Base-by-base conservation (phyloP, 371 early-diverging fungal genomes). In the Mortierella sp. region DNA sequence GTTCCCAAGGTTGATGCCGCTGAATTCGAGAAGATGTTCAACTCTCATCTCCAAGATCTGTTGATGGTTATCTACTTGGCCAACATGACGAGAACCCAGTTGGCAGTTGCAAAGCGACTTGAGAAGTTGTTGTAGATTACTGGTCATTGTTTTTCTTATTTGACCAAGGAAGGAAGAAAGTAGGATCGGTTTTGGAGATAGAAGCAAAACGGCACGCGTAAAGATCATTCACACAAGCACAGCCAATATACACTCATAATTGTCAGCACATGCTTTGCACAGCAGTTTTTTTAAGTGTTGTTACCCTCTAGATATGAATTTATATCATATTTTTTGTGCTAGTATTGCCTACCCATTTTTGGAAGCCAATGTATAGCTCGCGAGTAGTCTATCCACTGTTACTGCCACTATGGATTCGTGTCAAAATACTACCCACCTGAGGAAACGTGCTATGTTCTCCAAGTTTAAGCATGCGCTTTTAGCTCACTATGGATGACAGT, bases 21-120 rank as follows among this genome's bases (percentile, higher is more conserved):
- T 67, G 93, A 93, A 65, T 97, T 98, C 72, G 95, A 96, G 74
- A 91, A 93, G 81, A 91, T 94, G 89, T 97, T 97, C 91, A 94
- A 95, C 88, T 91, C 91, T 84, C 97, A 97, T 84, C 83, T 95
- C 67, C 93, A 96, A 89, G 97, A 98, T 84, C 88, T 97, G 65
- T 89, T 97, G 78, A 96, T 97, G 97, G 96, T 97, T 49, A 94
- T 96, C 51, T 97, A 98, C 83, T 90, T 98, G 63, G 94, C 96
- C 75, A 95, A 97, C 87, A 92, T 98, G 85, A 96, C 97, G 43
- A 92, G 96, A 67, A 94, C 96, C 30, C 98, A 98, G 87, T 89
- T 98, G 67, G 92, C 94, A 73, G 93, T 97, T 85, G 95, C 97
- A 67, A 96, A 96, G 84, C 89, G 93, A 72, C 90, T 98, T 72